phyloP scores from a whole-genome alignment of 164 flowering plant genomes.

The Brasenia schreberi region DNA sequence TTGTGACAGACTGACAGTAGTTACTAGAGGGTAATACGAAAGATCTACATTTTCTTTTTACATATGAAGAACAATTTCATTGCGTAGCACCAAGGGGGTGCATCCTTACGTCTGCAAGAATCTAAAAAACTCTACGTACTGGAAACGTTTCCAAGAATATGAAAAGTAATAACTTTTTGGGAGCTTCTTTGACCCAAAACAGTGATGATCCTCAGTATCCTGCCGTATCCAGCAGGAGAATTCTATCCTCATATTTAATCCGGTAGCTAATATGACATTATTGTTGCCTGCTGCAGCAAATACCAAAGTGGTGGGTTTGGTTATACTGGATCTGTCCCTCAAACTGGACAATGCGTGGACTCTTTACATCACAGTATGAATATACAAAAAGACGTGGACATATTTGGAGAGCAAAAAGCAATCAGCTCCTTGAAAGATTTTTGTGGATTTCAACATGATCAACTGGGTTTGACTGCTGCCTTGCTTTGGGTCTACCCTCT shows the following conservation, averaged over 20 bases:
- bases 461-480: conserved; percentile 12
- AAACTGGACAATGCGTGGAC: conserved; percentile 35
- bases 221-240: neutral
- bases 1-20: no score
- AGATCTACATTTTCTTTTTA: no score
- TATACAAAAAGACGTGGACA: conserved; percentile 11
- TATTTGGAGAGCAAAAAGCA: conserved; percentile 17
- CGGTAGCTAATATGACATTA: neutral
- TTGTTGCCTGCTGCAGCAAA: conserved; percentile 21
- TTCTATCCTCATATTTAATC: neutral
- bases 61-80: no score
- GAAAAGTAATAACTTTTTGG: neutral
- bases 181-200: neutral
- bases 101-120: neutral
- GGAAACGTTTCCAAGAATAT: neutral
- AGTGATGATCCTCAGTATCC: neutral
- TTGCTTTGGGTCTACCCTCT: conserved; percentile 16
- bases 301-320: conserved; percentile 63
- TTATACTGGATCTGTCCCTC: conserved; percentile 25
- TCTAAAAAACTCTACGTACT: neutral
- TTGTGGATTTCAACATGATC: conserved; percentile 18
- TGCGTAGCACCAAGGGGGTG: no score
- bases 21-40: no score
- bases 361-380: conserved; percentile 47
- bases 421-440: conserved; percentile 13